Percentiles rank a stretch among this genome's conserved stretches.
Conservation (phyloP, 2,329 filamentous ascomycete genomes). For the Cryoendolithus antarcticus region DNA sequence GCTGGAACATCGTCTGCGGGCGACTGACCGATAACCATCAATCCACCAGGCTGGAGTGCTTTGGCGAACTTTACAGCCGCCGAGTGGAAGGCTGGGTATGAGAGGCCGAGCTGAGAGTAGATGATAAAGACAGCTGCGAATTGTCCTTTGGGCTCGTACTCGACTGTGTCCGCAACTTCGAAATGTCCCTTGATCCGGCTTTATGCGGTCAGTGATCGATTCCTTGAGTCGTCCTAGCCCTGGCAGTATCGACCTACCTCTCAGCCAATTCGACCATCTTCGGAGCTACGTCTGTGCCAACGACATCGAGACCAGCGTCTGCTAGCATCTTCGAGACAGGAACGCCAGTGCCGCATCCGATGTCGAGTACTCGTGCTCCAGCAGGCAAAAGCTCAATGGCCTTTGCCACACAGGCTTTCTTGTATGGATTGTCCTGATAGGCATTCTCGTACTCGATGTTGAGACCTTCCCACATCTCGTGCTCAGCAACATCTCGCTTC, state of each 20-base stretch:
- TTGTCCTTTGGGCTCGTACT: slow-evolving; percentile 11
- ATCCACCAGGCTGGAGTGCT: slow-evolving; percentile 14
- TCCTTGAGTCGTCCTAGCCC: no score
- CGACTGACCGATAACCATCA: slow-evolving; percentile 18
- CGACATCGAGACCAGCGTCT: slow-evolving; percentile 17
- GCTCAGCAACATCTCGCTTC: neutral
- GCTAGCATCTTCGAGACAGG: slow-evolving; percentile 18
- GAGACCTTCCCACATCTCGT: slow-evolving; percentile 11
- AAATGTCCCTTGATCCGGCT: slow-evolving; percentile 10
- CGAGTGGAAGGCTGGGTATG: slow-evolving; percentile 16
- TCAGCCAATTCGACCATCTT: slow-evolving; percentile 20
- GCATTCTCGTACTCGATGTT: slow-evolving; percentile 21
- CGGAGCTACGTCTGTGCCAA: slow-evolving; percentile 19
- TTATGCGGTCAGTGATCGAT: no score
- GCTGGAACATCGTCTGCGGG: slow-evolving; percentile 14
- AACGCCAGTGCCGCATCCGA: slow-evolving; percentile 24
- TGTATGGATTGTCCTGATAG: slow-evolving; percentile 18
- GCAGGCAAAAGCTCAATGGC: slow-evolving; percentile 8
- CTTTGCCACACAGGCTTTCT: slow-evolving; percentile 10
- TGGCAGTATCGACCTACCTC: neutral
- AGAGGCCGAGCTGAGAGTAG: slow-evolving; percentile 18
- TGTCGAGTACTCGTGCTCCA: slow-evolving; percentile 7
- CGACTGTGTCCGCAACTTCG: slow-evolving; percentile 15
- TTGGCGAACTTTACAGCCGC: slow-evolving; percentile 13
- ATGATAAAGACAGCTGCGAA: slow-evolving; percentile 21